Percentiles rank a stretch among this genome's conserved stretches.
Evolutionary conservation across 176 grass and related monocot species (phyloP).

Genomic region (Bolboschoenus planiculmis): DNA sequence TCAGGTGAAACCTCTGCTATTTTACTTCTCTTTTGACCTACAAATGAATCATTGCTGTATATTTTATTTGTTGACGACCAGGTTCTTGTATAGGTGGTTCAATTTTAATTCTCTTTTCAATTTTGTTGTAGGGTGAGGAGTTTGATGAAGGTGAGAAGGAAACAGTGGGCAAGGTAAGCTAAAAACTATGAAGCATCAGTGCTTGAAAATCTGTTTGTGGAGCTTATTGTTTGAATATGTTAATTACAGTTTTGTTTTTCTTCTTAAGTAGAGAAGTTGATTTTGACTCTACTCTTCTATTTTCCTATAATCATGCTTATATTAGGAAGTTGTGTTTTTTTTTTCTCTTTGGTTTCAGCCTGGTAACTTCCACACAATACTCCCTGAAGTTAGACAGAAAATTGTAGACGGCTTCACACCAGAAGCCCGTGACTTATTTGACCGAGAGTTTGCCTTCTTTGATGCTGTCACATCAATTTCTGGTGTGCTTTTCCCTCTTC

Average conservation of each 20-base stretch:
- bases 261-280: not conserved
- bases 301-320: slow-evolving; percentile 24
- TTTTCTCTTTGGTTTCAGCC: slow-evolving; percentile 33
- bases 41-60: slow-evolving; percentile 9
- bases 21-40: not conserved
- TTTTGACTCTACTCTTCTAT: not conserved
- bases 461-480: slow-evolving; percentile 97
- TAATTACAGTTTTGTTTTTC: slow-evolving; percentile 13
- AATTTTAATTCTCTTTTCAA: slow-evolving; percentile 22
- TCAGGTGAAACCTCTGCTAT: slow-evolving; percentile 49
- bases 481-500: slow-evolving; percentile 90
- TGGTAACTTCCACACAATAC: slow-evolving; percentile 71
- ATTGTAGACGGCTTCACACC: slow-evolving; percentile 78
- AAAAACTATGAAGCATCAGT: not conserved
- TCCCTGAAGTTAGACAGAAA: slow-evolving; percentile 68
- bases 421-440: slow-evolving; percentile 76
- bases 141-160: slow-evolving; percentile 69
- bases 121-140: slow-evolving; percentile 57
- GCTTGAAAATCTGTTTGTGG: slow-evolving; percentile 18
- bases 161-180: slow-evolving; percentile 48
- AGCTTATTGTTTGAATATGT: slow-evolving; percentile 19
- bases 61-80: slow-evolving; percentile 6
- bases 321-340: not conserved
- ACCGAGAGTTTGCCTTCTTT: slow-evolving; percentile 86
- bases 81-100: slow-evolving; percentile 10